Conservation (phyloP, 768 basidiomycete genomes). For the Termitomyces sp. region DNA sequence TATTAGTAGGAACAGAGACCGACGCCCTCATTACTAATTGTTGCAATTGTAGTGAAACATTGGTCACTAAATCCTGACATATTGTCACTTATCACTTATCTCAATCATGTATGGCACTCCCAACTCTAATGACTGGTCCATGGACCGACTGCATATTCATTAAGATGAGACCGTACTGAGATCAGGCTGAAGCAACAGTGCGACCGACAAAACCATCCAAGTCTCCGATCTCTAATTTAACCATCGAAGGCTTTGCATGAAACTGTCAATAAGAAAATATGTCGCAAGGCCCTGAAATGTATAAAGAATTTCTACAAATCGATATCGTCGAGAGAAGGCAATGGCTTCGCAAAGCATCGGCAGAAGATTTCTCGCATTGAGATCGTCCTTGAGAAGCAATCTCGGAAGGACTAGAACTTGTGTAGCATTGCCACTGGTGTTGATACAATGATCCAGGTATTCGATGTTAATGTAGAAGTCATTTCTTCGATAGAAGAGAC, state of each 20-base stretch:
- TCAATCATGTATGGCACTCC: neutral
- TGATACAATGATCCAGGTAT: neutral
- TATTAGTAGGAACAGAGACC: too few relatives aligned
- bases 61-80: neutral
- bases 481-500: too few relatives aligned
- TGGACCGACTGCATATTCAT: too few relatives aligned
- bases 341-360: neutral
- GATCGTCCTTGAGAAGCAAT: too few relatives aligned
- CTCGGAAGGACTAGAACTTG: neutral
- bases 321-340: neutral
- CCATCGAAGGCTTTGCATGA: neutral
- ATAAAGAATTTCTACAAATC: constrained; percentile 2
- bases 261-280: neutral
- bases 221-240: neutral
- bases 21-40: neutral
- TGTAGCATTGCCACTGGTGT: neutral
- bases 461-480: too few relatives aligned
- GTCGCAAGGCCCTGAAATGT: too few relatives aligned
- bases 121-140: too few relatives aligned
- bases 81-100: neutral
- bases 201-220: constrained; percentile 5
- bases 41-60: neutral
- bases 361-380: neutral
- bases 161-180: neutral
- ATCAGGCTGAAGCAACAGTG: constrained; percentile 5